Base-by-base conservation (phyloP, 768 basidiomycete species). In the Xanthoconium purpureum region DNA sequence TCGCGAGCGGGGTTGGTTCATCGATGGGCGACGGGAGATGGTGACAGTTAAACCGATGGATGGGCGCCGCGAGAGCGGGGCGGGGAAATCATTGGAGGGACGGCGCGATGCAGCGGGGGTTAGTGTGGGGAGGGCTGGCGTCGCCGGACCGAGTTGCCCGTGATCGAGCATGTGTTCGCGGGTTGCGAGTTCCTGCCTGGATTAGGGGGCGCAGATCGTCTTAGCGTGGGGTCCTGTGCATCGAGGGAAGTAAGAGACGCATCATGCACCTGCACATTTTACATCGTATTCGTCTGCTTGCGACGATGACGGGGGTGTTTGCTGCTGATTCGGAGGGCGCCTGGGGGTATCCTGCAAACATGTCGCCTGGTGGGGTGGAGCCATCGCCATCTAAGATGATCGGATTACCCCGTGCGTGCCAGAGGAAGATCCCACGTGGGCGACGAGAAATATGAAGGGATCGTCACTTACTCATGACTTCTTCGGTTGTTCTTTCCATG, bases 141-240 rank as follows among this genome's bases (percentile, higher is more conserved):
- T 89, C 2, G 84, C 77, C 11, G 87, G 83, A 3, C 86, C 87
- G 5, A 89, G 73, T 64, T 91, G 88, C 6, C 87, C 88, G 63
- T 95, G 93, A 69, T 94, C 89, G 46, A 94, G 81, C 90, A 98
- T 93, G 68, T 97, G 91, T 66, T 94, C 92, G n/a, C 89, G 79
- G 0, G 90, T 83, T 1, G 94, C 94, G 14, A 98, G 79, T 63
- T 93, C 91, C 56, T 87, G 85, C 64, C 92, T 58, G 30, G 30
- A 52, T 45, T 33, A 24, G 45, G 36, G 28, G 49, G 45, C 13
- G 45, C 12, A 45, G 36, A 33, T 20, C 24, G 42, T 30, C 45
- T 56, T 24, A 45, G 45, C 36, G 38, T 12, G 47, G 24, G 42
- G 8, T 12, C 30, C 12, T 5, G 55, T 47, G 35, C 36, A 18